phyloP scores from a whole-genome alignment of 2,329 filamentous ascomycete species.

The Sarocladiaceae sp. region DNA sequence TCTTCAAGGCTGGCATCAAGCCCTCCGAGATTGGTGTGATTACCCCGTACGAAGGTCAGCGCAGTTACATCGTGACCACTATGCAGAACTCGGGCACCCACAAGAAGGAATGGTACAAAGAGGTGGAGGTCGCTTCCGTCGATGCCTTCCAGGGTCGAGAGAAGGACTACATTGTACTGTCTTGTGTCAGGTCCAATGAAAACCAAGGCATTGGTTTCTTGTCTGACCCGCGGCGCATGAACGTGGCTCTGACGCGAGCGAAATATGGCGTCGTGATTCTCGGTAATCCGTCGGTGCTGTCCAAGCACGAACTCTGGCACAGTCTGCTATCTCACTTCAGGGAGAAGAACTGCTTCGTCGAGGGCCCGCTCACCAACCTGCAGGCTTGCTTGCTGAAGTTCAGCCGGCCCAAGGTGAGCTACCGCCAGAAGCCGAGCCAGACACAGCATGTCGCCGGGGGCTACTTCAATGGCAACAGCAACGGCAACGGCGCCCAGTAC shows the following conservation, averaged over 20 bases:
- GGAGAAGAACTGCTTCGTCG: slow-evolving; percentile 90
- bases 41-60: slow-evolving; percentile 95
- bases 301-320: slow-evolving; percentile 97
- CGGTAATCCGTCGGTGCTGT: slow-evolving; percentile 93
- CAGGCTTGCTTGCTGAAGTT: slow-evolving; percentile 94
- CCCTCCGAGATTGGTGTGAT: slow-evolving; percentile 94
- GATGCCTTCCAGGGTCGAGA: slow-evolving; percentile 98
- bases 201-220: slow-evolving; percentile 99
- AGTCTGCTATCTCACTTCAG: slow-evolving; percentile 94
- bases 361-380: slow-evolving; percentile 91
- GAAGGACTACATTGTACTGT: slow-evolving; percentile 97
- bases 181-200: slow-evolving; percentile 96
- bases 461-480: slow-evolving; percentile 27
- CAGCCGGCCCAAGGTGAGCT: slow-evolving; percentile 84
- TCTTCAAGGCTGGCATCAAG: slow-evolving; percentile 98
- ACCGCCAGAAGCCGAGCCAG: slow-evolving; percentile 76
- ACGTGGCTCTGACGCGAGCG: slow-evolving; percentile 92
- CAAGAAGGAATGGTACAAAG: slow-evolving; percentile 98
- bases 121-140: slow-evolving; percentile 95
- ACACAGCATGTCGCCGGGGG: slow-evolving; percentile 55
- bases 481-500: slow-evolving; percentile 25
- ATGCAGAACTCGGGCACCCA: slow-evolving; percentile 97
- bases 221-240: slow-evolving; percentile 93
- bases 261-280: slow-evolving; percentile 96
- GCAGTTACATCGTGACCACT: slow-evolving; percentile 97